phyloP scores from a whole-genome alignment of 108 stramenopile genomes.

The Chaetoceros tenuissimus region DNA sequence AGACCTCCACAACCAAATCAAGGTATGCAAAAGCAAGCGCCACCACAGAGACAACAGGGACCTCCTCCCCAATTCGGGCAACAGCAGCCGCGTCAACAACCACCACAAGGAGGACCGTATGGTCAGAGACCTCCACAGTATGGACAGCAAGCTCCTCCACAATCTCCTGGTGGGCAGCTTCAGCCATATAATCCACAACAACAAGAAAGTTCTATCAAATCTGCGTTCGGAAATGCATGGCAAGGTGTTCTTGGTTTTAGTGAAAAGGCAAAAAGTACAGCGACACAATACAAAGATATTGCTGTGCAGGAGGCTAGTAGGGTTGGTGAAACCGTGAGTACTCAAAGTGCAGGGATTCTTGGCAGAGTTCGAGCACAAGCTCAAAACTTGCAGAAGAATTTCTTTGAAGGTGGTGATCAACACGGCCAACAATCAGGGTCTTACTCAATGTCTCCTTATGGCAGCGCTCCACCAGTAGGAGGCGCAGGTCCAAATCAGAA shows the following conservation, averaged over 20 bases:
- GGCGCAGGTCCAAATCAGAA: background rate
- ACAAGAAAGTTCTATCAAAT: conserved; percentile 18
- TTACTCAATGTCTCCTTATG: background rate
- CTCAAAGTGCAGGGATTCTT: background rate
- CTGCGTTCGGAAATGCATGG: conserved; percentile 44
- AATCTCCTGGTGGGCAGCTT: background rate
- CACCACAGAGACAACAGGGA: background rate
- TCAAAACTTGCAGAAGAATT: background rate
- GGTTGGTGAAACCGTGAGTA: background rate
- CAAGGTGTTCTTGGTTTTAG: conserved; percentile 44
- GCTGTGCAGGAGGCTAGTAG: background rate
- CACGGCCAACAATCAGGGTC: background rate
- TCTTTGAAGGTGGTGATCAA: background rate
- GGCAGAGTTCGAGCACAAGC: background rate
- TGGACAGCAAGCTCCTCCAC: background rate
- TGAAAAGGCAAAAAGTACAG: conserved; percentile 32
- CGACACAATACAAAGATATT: background rate
- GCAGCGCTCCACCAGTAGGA: background rate
- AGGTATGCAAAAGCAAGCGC: too few species aligned
- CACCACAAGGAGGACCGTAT: too few species aligned
- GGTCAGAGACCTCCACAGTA: too few species aligned
- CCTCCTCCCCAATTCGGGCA: background rate
- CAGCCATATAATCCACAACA: conserved; percentile 6
- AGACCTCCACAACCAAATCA: too few species aligned
- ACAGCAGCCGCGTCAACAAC: background rate